Conservation (phyloP, 2,329 filamentous ascomycete species). For the Aspergillus phoenicis region DNA sequence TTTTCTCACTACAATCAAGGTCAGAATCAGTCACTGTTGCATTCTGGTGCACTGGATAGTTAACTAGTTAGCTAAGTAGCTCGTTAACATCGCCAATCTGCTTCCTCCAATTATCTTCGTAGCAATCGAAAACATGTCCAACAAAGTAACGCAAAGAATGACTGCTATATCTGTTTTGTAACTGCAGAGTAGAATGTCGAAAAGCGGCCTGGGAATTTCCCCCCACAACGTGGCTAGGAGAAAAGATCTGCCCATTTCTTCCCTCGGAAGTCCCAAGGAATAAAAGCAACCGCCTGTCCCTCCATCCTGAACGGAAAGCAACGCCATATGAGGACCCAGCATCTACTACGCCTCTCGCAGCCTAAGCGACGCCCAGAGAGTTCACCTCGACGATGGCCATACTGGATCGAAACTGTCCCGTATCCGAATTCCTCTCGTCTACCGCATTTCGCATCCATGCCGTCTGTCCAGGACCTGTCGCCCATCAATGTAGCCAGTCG, state of each 20-base stretch:
- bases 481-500: constrained; percentile 23
- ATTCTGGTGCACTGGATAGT: no score
- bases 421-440: constrained; percentile 22
- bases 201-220: neutral
- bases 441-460: constrained; percentile 18
- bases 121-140: constrained; percentile 8
- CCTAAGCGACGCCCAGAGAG: constrained; percentile 6
- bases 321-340: constrained; percentile 12
- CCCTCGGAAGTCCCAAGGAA: neutral
- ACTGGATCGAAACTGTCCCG: constrained; percentile 19
- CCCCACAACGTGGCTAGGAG: neutral
- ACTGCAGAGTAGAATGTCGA: constrained; percentile 9
- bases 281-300: constrained; percentile 9
- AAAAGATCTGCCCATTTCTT: neutral
- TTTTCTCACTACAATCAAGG: neutral
- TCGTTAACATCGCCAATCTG: neutral
- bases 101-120: neutral
- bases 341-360: constrained; percentile 4
- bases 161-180: constrained; percentile 12
- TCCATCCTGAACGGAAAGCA: constrained; percentile 17
- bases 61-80: neutral
- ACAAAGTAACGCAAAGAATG: constrained; percentile 10
- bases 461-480: constrained; percentile 20
- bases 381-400: constrained; percentile 13
- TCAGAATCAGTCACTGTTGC: no score